Evolutionary conservation across 345 rosid species (phyloP), one percentile per base, ranked within the genome.

Genomic region (Rhizophora apiculata): DNA sequence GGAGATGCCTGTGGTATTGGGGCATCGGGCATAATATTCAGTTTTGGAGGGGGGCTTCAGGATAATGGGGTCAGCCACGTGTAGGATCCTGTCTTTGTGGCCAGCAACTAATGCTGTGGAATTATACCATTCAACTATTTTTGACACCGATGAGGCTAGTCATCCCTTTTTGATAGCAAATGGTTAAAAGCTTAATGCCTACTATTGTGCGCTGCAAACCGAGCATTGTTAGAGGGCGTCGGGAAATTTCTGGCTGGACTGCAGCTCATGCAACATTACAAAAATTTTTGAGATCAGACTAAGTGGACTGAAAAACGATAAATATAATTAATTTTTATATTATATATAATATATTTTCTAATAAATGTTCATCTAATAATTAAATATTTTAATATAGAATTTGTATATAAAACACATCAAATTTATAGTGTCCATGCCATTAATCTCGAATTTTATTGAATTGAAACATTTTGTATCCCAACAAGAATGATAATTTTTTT

Each of bases 51-150:
- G 18, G 27, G 69, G 43, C 22, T 24, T 60, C 54, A 30, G 37
- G 71, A 55, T 18, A 31, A 58, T 67, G 72, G 72, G 69, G 66
- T 58, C 73, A 75, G 73, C 78, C 74, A 26, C 66, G 48, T 64
- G 8, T 24, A 9, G 68, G 69, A 46, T 68, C 39, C 57, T 7
- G 5, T 31, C 73, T 64, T 11, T 60, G 70, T 69, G 60, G 72
- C 30, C 37, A 19, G 32, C 22, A 55, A 72, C 19, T 34, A 32
- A 66, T 65, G 70, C 7, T 19, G 19, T 65, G 43, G 67, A 66
- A 72, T 51, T 21, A 46, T 58, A 19, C 22, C 4, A 30, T 72
- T 64, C 54, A 15, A 43, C 39, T 6, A 29, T 15, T 21, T 43
- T 43, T 53, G 62, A 70, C 53, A 1, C 30, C 34, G 61, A 34